Evolutionary conservation across 352 stramenopile species (phyloP), one percentile per base, ranked within the genome.

Genomic region (Pilasporangium apinafurcum): DNA sequence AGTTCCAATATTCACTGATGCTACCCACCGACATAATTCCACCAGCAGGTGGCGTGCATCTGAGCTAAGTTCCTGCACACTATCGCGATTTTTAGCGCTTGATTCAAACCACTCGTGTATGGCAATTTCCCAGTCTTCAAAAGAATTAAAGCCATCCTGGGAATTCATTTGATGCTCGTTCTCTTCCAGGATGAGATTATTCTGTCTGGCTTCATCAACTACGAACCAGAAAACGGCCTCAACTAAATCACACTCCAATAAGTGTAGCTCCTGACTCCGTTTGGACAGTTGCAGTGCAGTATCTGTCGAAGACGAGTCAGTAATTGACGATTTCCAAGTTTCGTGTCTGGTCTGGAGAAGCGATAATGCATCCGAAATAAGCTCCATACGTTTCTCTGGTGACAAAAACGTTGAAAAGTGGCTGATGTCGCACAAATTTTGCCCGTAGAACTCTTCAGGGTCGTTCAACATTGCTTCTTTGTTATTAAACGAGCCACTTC

Each of bases 401-500:
- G 54, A 58, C 32, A 90, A 18, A 7, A 80, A 56, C 5, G 32
- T 26, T 13, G 66, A 59, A 45, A 76, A 87, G 16, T 48, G 58
- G 6, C 47, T 26, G 5, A 86, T 37, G 5, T 37, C 47, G 25
- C 8, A 40, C 21, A 86, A 13, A 13, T 27, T 13, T 28, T 83
- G 71, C 3, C 64, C 68, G 26, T 90, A 90, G 30, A 86, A 82
- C 32, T 82, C 54, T 4, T 37, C 48, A 18, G 64, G 4, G 16
- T 68, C 49, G 7, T 21, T 41, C 17, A 38, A 20, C 3, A 14
- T 27, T 41, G 31, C 17, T 22, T 10, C 26, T 13, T 39, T 3
- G 25, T n/a, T 62, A 26, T 33, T 59, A 44, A 2, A 32, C 32
- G 24, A 69, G 30, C n/a, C 47, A 27, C 28, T 52, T 38, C 64